phyloP scores from a whole-genome alignment of 768 basidiomycete species.

The Mycena olivaceomarginata region DNA sequence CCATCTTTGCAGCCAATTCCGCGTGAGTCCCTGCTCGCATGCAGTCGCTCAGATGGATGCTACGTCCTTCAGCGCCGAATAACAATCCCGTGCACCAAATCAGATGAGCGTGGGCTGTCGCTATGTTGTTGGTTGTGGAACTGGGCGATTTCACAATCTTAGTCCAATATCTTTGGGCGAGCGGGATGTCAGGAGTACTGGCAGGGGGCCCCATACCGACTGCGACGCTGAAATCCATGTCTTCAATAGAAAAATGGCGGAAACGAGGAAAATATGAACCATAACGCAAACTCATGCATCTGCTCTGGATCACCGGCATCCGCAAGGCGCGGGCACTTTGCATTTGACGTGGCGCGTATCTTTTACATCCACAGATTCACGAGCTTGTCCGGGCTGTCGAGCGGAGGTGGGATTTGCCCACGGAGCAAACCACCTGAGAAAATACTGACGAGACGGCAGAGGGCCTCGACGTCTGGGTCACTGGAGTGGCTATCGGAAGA shows the following conservation, averaged over 20 bases:
- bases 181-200: not conserved
- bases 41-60: not conserved
- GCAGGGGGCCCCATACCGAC: slow-evolving; percentile 1
- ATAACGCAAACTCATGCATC: slow-evolving; percentile 24
- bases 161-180: too few relatives aligned
- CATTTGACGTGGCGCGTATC: not conserved
- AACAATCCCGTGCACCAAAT: not conserved
- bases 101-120: not conserved
- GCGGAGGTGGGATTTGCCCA: too few relatives aligned
- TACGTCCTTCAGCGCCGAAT: not conserved
- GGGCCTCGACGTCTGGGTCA: too few relatives aligned
- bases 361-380: not conserved
- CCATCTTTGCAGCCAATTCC: slow-evolving; percentile 6
- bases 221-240: not conserved
- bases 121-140: not conserved
- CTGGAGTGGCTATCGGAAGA: too few relatives aligned
- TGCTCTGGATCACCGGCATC: slow-evolving; percentile 14
- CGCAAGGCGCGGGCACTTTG: slow-evolving; percentile 12
- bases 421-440: too few relatives aligned
- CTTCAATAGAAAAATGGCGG: not conserved
- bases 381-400: too few relatives aligned
- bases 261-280: not conserved
- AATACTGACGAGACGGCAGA: too few relatives aligned
- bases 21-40: slow-evolving; percentile 16
- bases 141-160: not conserved